A percentile compares a stretch with the other conserved stretches of the same genome.
Conservation (phyloP, 75 land plant species). For the Ceratopteris richardii region DNA sequence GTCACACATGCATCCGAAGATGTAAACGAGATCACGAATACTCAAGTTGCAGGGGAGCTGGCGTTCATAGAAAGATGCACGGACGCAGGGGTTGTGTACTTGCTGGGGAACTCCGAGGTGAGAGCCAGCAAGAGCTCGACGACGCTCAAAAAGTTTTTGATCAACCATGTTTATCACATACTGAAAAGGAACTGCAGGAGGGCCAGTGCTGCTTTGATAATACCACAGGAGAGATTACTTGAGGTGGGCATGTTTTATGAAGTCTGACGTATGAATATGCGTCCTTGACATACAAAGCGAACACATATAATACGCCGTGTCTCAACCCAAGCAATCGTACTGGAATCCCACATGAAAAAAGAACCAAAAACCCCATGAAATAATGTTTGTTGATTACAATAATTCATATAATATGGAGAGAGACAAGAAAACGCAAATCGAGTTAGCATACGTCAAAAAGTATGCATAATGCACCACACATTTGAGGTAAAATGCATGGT, state of each 20-base stretch:
- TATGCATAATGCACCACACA: no score
- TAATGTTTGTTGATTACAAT: no score
- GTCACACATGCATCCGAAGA: not conserved
- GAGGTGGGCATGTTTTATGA: slow-evolving; percentile 69
- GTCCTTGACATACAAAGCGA: no score
- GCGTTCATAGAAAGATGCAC: slow-evolving; percentile 10
- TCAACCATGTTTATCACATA: slow-evolving; percentile 44
- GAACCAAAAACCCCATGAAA: no score
- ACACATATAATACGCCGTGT: no score
- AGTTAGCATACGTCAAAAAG: no score
- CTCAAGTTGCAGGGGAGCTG: not conserved
- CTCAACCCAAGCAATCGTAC: no score
- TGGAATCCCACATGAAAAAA: no score
- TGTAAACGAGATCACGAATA: not conserved
- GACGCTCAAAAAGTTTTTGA: slow-evolving; percentile 34
- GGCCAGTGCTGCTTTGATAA: slow-evolving; percentile 25
- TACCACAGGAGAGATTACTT: slow-evolving; percentile 42
- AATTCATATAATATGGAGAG: no score
- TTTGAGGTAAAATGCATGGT: no score
- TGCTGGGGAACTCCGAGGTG: slow-evolving; percentile 54
- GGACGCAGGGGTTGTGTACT: slow-evolving; percentile 45
- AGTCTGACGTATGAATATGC: no score
- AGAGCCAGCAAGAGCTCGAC: slow-evolving; percentile 33
- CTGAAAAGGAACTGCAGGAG: slow-evolving; percentile 49
- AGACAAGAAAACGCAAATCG: no score